Conservation (phyloP, 306 rosid species). For the Quercus suber region DNA sequence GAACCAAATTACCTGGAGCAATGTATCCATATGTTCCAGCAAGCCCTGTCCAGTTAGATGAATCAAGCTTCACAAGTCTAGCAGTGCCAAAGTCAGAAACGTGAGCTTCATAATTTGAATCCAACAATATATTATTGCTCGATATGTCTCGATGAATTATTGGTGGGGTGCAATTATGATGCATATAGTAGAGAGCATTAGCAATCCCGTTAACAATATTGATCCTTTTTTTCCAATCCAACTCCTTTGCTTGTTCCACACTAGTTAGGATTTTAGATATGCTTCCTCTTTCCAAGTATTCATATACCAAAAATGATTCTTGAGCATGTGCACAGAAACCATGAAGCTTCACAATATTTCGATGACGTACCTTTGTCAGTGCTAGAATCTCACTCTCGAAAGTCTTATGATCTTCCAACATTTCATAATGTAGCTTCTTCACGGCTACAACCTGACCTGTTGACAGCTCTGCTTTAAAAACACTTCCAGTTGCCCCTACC, state of each 20-base stretch:
- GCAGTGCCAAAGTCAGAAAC: conserved; percentile 26
- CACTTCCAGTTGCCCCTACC: conserved; percentile 31
- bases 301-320: neutral
- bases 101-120: conserved; percentile 29
- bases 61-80: conserved; percentile 4
- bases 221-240: conserved; percentile 31
- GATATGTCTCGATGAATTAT: conserved; percentile 41
- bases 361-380: too few relatives aligned
- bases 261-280: conserved; percentile 18
- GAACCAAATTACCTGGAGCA: conserved; percentile 38
- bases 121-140: conserved; percentile 39
- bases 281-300: conserved; percentile 37
- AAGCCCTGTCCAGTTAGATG: conserved; percentile 35
- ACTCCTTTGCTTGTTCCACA: conserved; percentile 14
- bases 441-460: conserved; percentile 30
- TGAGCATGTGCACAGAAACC: too few relatives aligned
- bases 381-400: too few relatives aligned
- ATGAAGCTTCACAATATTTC: too few relatives aligned
- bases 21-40: conserved; percentile 45
- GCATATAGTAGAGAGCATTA: conserved; percentile 40
- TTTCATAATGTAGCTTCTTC: conserved; percentile 26
- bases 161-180: conserved; percentile 9
- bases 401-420: neutral
- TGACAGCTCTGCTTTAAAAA: conserved; percentile 33
- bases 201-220: conserved; percentile 31